Evolutionary conservation across 2,329 filamentous ascomycete genomes (phyloP), one percentile per base, ranked within the genome.

Genomic region (Aspergillus latus): DNA sequence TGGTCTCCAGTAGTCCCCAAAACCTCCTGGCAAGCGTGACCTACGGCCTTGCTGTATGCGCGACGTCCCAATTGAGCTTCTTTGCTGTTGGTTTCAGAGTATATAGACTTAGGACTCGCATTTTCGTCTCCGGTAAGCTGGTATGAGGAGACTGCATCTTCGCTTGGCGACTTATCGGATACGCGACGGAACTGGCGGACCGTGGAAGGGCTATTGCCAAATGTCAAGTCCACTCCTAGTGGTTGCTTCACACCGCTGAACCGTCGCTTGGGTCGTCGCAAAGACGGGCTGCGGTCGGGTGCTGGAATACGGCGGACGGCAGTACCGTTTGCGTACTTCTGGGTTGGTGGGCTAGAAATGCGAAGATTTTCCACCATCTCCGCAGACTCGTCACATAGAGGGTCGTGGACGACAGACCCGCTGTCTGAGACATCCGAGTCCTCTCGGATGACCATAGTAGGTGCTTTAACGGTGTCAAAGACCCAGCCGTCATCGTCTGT

Each of bases 121-220:
- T 78, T 79, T 48, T 76, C 77, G 53, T 77, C 73, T 47, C 63
- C 70, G 4, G 63, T 62, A 8, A 66, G 61, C 32, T 64, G 64
- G 43, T 66, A 69, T 5, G 64, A 58, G 2, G 59, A 51, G 37
- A 66, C 67, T 1, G 63, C 59, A 15, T 63, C 53, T 28, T 69
- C 65, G 10, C 51, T 54, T 2, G 67, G 21, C 80, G 85, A 64
- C 81, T 79, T 78, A 65, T 90, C 89, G 0, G 92, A 94, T 0
- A 96, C 91, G 26, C 93, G 86, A 61, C 90, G 89, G 78, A 97
- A 97, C 51, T 96, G 87, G 53, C 92, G 88, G 63, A 96, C 90
- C 13, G 92, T 96, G 1, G 93, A 97, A 1, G 90, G 90, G 6
- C 88, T 89, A 73, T 97, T 97, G 50, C 93, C 94, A 74, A 95